Conservation (phyloP, 1,139 yeast genomes). For the Sugiyamaella novakii region DNA sequence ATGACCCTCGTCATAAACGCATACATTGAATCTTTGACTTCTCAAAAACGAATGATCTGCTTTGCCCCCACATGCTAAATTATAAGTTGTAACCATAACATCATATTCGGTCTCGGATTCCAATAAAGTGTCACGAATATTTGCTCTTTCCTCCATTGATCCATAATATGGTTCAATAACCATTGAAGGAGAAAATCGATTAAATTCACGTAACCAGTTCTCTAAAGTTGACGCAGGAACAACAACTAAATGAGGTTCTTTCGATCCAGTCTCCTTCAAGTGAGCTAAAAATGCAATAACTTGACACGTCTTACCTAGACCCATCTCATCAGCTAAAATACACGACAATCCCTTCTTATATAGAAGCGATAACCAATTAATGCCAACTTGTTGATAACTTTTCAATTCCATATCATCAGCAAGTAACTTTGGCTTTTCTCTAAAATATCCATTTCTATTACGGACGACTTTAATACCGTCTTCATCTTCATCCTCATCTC, state of each 20-base stretch:
- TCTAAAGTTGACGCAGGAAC: constrained; percentile 97
- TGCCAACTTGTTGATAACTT: constrained; percentile 91
- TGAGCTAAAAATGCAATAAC: constrained; percentile 91
- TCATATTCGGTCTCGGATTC: constrained; percentile 46
- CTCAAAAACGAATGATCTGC: constrained; percentile 78
- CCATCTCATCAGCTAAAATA: constrained; percentile 98
- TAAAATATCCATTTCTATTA: constrained; percentile 55
- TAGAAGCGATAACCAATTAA: constrained; percentile 85
- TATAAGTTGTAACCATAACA: constrained; percentile 91
- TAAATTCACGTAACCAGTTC: constrained; percentile 94
- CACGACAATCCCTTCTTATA: constrained; percentile 82
- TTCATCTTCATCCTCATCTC: constrained; percentile 33
- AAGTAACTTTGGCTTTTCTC: constrained; percentile 68
- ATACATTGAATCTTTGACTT: constrained; percentile 74
- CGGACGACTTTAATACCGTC: constrained; percentile 29
- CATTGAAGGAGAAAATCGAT: constrained; percentile 78
- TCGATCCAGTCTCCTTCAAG: constrained; percentile 60
- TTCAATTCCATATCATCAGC: constrained; percentile 69
- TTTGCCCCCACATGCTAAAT: constrained; percentile 84
- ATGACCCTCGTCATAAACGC: constrained; percentile 97
- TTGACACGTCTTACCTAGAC: constrained; percentile 94
- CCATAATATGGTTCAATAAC: constrained; percentile 94
- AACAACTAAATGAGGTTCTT: constrained; percentile 74
- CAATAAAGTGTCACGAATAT: constrained; percentile 65
- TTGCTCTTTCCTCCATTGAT: constrained; percentile 78